Percentiles rank a stretch among this genome's conserved stretches.
Conservation (phyloP, 345 rosid genomes). For the Turnera subulata region DNA sequence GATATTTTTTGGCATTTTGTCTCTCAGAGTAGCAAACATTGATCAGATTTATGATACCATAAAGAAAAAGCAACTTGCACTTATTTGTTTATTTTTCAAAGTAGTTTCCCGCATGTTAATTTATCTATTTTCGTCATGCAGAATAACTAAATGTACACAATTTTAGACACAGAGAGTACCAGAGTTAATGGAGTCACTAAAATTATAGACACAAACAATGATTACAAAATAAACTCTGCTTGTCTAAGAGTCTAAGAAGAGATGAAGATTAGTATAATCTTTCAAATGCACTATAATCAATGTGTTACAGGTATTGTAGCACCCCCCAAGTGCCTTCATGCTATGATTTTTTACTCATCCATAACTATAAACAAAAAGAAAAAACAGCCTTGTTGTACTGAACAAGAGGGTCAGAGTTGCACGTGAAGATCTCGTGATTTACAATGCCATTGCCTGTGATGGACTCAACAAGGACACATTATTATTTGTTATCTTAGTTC, state of each 20-base stretch:
- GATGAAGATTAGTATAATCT: slow-evolving; percentile 1
- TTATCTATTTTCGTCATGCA: neutral
- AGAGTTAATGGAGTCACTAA: neutral
- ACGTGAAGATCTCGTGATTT: slow-evolving; percentile 86
- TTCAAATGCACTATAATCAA: slow-evolving; percentile 18
- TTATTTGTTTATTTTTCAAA: no score
- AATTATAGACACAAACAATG: neutral
- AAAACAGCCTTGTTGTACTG: slow-evolving; percentile 21
- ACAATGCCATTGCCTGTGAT: slow-evolving; percentile 40
- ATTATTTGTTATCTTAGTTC: slow-evolving; percentile 9
- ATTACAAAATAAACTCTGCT: neutral
- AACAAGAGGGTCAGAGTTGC: slow-evolving; percentile 60
- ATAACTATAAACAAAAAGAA: neutral
- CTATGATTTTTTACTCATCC: slow-evolving; percentile 1
- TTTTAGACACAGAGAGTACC: neutral
- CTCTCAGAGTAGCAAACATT: no score
- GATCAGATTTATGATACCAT: no score
- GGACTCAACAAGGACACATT: slow-evolving; percentile 15
- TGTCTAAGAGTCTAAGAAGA: neutral
- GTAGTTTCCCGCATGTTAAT: neutral
- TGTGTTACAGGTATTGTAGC: slow-evolving; percentile 22
- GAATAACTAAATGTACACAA: neutral
- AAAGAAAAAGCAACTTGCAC: no score
- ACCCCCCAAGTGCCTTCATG: slow-evolving; percentile 11
- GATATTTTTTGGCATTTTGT: no score